These are phyloP conservation scores for Aureobasidium sp. DNA, from an alignment of 2,329 filamentous ascomycete genomes.

Conservation along the genomic window DNA sequence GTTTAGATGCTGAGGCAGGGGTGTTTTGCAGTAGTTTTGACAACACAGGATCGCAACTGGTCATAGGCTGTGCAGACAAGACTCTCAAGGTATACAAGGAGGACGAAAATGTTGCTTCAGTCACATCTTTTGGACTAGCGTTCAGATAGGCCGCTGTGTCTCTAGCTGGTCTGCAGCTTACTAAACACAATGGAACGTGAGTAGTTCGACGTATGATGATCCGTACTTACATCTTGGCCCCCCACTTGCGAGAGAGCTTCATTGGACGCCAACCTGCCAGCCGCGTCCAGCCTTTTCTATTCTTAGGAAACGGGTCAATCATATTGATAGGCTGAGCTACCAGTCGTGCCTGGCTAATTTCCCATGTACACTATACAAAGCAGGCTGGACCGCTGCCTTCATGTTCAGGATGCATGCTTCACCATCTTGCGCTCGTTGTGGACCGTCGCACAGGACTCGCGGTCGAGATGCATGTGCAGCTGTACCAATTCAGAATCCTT, in stretches of 20 bases:
- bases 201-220: no score
- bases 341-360: background rate
- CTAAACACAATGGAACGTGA: no score
- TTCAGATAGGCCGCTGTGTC: no score
- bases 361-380: background rate
- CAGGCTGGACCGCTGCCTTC: background rate
- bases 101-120: background rate
- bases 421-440: background rate
- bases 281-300: background rate
- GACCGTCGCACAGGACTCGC: background rate
- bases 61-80: background rate
- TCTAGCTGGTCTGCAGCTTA: no score
- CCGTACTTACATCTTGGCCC: no score
- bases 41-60: background rate
- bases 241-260: background rate
- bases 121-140: background rate
- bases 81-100: background rate
- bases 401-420: background rate
- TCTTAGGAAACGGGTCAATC: background rate
- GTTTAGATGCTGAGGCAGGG: no score
- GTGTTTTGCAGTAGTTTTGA: no score
- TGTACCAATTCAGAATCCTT: background rate
- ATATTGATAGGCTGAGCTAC: background rate
- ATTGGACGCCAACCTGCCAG: background rate
- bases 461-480: background rate